phyloP scores from a whole-genome alignment of 2,329 filamentous ascomycete genomes.

The Cladosporium cucumerinum region DNA sequence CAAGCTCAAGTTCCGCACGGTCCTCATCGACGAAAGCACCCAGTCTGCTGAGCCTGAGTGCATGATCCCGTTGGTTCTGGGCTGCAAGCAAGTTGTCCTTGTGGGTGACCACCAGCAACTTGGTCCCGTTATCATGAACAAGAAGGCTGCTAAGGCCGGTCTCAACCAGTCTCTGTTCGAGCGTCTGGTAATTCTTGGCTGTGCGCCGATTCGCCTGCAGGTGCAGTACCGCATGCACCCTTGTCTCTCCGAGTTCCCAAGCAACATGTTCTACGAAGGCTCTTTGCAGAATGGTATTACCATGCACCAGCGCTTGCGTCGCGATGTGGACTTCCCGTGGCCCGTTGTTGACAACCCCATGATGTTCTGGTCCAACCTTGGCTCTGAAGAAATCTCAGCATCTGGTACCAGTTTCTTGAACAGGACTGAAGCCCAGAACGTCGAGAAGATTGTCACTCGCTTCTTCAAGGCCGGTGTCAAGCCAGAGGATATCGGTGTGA shows the following conservation, averaged over 20 bases:
- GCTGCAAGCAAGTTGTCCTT: conserved; percentile 98
- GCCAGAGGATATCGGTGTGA: conserved; percentile 89
- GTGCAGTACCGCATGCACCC: conserved; percentile 99
- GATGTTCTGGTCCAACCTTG: conserved; percentile 99
- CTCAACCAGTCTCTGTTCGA: conserved; percentile 98
- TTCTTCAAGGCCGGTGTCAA: conserved; percentile 99
- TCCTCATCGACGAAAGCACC: conserved; percentile 96
- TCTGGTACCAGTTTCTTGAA: conserved; percentile 98
- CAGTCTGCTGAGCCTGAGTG: conserved; percentile 98
- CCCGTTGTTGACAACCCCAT: conserved; percentile 90
- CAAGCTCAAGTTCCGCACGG: conserved; percentile 98
- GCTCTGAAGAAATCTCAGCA: conserved; percentile 96
- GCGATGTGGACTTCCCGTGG: conserved; percentile 97
- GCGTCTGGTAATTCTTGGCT: conserved; percentile 86
- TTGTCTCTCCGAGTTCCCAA: conserved; percentile 93
- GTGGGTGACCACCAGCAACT: conserved; percentile 98
- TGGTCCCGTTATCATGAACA: conserved; percentile 99
- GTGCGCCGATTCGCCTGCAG: conserved; percentile 86
- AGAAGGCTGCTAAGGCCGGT: conserved; percentile 96
- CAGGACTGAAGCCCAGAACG: conserved; percentile 92
- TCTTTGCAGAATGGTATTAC: conserved; percentile 96
- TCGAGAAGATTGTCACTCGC: conserved; percentile 96
- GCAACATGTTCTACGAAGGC: conserved; percentile 99
- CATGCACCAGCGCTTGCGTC: conserved; percentile 78
- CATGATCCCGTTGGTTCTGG: conserved; percentile 95